phyloP scores from a whole-genome alignment of 257 asterid genomes.

The Petrea volubilis region DNA sequence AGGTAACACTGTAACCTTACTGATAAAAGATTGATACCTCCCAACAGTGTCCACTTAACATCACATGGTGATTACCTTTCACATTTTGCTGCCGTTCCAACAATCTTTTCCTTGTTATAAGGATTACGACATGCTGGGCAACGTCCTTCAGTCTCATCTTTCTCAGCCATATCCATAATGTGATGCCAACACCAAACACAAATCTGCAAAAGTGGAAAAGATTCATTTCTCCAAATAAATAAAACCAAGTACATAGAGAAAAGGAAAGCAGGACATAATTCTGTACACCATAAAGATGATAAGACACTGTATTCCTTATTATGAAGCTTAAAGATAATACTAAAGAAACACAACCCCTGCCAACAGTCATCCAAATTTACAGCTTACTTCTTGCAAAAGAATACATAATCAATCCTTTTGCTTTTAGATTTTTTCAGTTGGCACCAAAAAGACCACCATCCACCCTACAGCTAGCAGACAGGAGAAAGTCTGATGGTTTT shows the following conservation, averaged over 20 bases:
- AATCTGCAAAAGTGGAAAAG: slow-evolving; percentile 47
- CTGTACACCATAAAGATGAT: neutral
- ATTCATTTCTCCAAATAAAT: slow-evolving; percentile 7
- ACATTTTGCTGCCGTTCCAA: slow-evolving; percentile 72
- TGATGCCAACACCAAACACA: slow-evolving; percentile 99
- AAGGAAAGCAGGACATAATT: neutral
- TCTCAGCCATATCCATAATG: slow-evolving; percentile 97
- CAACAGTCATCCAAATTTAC: neutral
- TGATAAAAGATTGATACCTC: slow-evolving; percentile 3
- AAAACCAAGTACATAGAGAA: neutral
- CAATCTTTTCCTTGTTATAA: slow-evolving; percentile 96
- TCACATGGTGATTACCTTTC: slow-evolving; percentile 52
- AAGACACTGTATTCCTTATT: neutral
- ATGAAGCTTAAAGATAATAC: neutral
- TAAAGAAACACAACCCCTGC: neutral
- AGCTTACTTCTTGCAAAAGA: neutral
- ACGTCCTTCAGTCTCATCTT: slow-evolving; percentile 89
- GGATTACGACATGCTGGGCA: slow-evolving; percentile 98
- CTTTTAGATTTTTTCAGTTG: neutral
- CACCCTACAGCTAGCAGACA: too few species aligned
- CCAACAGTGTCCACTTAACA: slow-evolving; percentile 9
- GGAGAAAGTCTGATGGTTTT: neutral
- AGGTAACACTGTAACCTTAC: slow-evolving; percentile 5
- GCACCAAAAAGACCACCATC: neutral
- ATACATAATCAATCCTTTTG: neutral